phyloP scores from a whole-genome alignment of 2,329 filamentous ascomycete species.

The Byssothecium circinans region DNA sequence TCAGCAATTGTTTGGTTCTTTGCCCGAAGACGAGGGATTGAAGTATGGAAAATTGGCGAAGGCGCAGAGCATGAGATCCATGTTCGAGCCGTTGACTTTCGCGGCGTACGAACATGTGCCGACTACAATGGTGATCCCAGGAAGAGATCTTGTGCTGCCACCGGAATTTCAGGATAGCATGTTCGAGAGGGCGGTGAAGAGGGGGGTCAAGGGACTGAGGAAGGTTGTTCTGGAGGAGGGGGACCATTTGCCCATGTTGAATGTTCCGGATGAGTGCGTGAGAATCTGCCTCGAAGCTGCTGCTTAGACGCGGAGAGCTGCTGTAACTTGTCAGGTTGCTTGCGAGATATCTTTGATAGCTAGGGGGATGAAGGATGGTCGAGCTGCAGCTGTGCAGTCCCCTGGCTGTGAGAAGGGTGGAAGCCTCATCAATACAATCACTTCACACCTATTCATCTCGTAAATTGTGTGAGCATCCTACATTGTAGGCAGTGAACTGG shows the following conservation, averaged over 20 bases:
- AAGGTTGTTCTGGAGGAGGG: conserved; percentile 6
- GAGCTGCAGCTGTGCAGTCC: no score
- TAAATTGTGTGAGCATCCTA: no score
- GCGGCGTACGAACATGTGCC: conserved; percentile 8
- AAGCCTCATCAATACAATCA: no score
- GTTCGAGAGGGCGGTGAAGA: conserved; percentile 5
- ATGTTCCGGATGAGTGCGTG: conserved; percentile 8
- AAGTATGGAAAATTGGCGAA: conserved; percentile 2
- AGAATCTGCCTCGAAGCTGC: conserved; percentile 8
- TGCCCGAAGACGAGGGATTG: conserved; percentile 6
- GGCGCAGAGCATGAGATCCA: conserved; percentile 1
- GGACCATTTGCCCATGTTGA: conserved; percentile 9
- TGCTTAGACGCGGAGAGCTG: background rate
- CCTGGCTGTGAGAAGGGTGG: no score
- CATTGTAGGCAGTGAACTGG: no score
- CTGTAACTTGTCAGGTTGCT: background rate
- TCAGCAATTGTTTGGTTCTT: conserved; percentile 1
- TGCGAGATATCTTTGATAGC: no score
- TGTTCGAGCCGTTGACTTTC: conserved; percentile 11
- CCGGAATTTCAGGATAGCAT: conserved; percentile 5
- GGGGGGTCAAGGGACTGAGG: conserved; percentile 1
- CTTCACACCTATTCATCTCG: no score
- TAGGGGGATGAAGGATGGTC: no score
- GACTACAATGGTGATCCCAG: conserved; percentile 8
- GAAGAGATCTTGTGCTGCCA: conserved; percentile 4